Evolutionary conservation across 345 rosid genomes (phyloP), one percentile per base, ranked within the genome.

Genomic region (Arabidopsis suecica): DNA sequence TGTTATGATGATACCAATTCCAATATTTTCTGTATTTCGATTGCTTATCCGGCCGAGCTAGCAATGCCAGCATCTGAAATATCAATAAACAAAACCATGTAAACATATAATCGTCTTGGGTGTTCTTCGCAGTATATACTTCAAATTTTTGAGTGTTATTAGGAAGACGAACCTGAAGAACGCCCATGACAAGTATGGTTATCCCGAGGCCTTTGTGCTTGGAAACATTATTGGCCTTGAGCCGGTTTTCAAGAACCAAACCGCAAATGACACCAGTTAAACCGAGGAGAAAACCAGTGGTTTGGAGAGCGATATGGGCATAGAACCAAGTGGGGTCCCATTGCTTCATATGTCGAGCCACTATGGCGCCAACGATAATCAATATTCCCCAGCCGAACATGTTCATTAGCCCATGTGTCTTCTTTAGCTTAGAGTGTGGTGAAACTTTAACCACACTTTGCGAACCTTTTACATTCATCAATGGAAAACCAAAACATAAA

Each of bases 281-380:
- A 10, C 98, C 98, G 0, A 88, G 64, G 2, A 78, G 38, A 37
- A 88, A 91, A 6, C 85, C 95, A 14, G 71, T 9, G 11, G 79
- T 66, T 55, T 91, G 97, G 73, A 91, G 50, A 51, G 76, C 64
- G 0, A 42, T 50, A 58, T 91, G 98, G 3, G 74, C 28, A 70
- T 88, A 91, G 82, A 88, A 91, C 98, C 96, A 94, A 6, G 69
- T 6, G 0, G 95, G 93, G 36, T 94, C 97, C 85, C 75, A 81
- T n/a, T 83, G 70, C 80, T 73, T 90, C 28, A 79, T 70, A 70
- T 88, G 58, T 1, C 98, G 83, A 65, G 89, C 95, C 3, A 83
- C 79, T 5, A 90, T 65, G 9, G 76, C 88, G 51, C 98, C 98
- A 4, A 88, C 84, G 57, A 88, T 79, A 83, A 83, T 78, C 61